Base-by-base conservation (phyloP, 768 basidiomycete genomes). In the Psilocybe sp. region DNA sequence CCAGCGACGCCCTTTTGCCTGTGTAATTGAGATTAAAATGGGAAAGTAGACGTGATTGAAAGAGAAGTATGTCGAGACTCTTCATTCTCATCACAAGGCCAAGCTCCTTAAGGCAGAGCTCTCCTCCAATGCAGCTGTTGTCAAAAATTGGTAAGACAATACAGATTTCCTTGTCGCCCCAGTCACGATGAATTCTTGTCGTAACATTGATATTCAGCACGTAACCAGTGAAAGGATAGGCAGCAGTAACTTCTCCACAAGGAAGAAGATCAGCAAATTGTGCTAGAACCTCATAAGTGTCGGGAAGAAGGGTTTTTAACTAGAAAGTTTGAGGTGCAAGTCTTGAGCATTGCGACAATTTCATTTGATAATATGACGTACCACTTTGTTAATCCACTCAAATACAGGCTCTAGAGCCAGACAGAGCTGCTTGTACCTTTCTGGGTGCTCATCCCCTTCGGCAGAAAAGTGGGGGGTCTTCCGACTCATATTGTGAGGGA, bases 11-110 rank as follows among this genome's bases (percentile, higher is more conserved):
- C 10, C 60, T 18, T 6, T 41, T 39, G 5, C 61, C 60, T 14
- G 2, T 16, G 23, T 46, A 57, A 37, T 61, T 53, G 6, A 40
- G 37, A 46, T 63, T 63, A 15, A 63, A 58, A 40, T 63, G 61
- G 7, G 23, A 28, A 7, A 28, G 23, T 7, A 4, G 23, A 7
- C 23, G 23, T 28, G 23, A 28, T 7, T 14, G 49, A 51, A 63
- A 63, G 6, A 53, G 23, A 1, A 55, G 34, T 1, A 57, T 44
- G 49, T 63, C 60, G 1, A 60, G 56, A 9, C 43, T 23, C 12
- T 50, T 35, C 5, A 61, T 18, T 6, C 46, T 34, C n/a, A 63
- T 42, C 5, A 52, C 54, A 14, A 63, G 36, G 9, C 60, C 60
- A 4, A 44, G 49, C 33, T 63, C 62, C 10, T 51, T 20, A 1